Percentiles rank a stretch among this genome's conserved stretches.
Evolutionary conservation across 1,284 basidiomycete species (phyloP).

Genomic region (Apiotrichum montevideense): DNA sequence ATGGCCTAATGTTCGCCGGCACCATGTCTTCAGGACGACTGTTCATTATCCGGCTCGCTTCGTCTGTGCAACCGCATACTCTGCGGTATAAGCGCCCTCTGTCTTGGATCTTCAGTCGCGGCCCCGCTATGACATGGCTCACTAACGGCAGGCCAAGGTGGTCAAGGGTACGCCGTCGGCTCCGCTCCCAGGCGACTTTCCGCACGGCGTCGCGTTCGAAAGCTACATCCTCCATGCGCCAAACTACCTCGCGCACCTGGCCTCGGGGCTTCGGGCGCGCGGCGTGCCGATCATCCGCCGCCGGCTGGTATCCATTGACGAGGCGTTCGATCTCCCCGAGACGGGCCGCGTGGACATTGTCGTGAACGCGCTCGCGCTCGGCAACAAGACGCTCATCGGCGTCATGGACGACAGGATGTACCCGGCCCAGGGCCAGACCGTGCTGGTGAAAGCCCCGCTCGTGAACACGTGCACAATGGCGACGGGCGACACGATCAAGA

Average conservation of each 20-base stretch:
- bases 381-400: conserved; percentile 37
- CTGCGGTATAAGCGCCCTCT: too few species aligned
- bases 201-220: conserved; percentile 32
- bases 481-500: conserved; percentile 5
- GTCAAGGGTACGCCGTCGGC: conserved; percentile 1
- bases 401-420: conserved; percentile 42
- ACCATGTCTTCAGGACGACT: too few species aligned
- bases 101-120: too few species aligned
- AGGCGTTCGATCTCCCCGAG: conserved; percentile 35
- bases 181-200: conserved; percentile 11
- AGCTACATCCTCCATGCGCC: conserved; percentile 45
- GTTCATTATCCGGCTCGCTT: too few species aligned
- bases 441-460: conserved; percentile 35
- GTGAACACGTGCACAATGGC: conserved; percentile 26
- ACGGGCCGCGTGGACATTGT: conserved; percentile 38
- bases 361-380: conserved; percentile 50
- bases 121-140: too few species aligned
- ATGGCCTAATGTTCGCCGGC: too few species aligned
- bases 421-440: conserved; percentile 44
- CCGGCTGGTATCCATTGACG: conserved; percentile 39
- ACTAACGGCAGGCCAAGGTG: background rate
- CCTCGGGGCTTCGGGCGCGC: conserved; percentile 24
- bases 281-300: conserved; percentile 39
- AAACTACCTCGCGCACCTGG: conserved; percentile 40
- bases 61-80: too few species aligned